A percentile compares a stretch with the other conserved stretches of the same genome.
Evolutionary conservation across 306 rosid genomes (phyloP).

Genomic region (Crataegus laevigata): DNA sequence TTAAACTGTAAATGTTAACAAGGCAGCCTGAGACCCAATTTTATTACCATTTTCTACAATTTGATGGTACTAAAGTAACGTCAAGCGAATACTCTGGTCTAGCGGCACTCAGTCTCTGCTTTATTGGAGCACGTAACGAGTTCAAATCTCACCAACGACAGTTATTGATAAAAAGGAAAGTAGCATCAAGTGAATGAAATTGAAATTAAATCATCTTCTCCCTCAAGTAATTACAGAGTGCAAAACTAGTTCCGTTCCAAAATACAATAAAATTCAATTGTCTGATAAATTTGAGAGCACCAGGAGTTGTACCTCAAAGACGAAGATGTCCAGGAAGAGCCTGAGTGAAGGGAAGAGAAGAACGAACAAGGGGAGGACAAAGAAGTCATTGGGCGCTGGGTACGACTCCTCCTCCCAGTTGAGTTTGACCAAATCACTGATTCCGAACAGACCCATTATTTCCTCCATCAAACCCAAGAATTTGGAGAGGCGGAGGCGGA

Average conservation of each 20-base stretch:
- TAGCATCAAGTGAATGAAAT: background rate
- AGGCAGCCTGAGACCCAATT: background rate
- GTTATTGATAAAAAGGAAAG: background rate
- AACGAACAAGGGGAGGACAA: conserved; percentile 21
- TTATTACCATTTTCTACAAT: background rate
- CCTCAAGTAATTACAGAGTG: background rate
- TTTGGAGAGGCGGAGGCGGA: background rate
- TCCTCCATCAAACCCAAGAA: background rate
- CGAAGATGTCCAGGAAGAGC: conserved; percentile 25
- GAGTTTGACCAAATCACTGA: conserved; percentile 1
- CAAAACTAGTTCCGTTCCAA: background rate
- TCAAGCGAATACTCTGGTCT: background rate
- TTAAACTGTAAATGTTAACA: too few relatives aligned
- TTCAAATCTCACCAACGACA: background rate
- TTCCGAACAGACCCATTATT: conserved; percentile 10
- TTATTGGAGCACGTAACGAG: background rate
- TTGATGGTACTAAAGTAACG: background rate
- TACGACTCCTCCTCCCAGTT: conserved; percentile 22
- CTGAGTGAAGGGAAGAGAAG: conserved; percentile 24
- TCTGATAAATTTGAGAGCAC: background rate
- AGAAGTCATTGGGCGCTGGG: conserved; percentile 25
- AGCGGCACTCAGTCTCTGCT: background rate
- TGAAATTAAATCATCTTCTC: background rate
- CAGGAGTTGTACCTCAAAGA: conserved; percentile 21
- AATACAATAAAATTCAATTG: background rate